Percentiles rank a stretch among this genome's conserved stretches.
Evolutionary conservation across 768 basidiomycete genomes (phyloP).

Genomic region (Neoboletus magnificus): DNA sequence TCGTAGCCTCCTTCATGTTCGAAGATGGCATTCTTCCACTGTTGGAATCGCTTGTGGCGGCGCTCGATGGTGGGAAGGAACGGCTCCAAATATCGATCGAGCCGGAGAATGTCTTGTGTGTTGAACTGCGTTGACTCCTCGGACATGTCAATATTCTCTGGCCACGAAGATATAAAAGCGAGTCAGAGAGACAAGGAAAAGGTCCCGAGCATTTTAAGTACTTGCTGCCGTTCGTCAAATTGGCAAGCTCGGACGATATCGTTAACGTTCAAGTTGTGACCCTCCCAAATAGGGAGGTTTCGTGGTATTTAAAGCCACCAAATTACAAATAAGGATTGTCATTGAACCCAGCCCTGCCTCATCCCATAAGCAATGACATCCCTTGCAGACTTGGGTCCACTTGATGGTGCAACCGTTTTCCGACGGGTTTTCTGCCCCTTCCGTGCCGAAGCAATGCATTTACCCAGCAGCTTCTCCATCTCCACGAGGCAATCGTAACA

Average conservation of each 20-base stretch:
- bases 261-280: not conserved
- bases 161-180: not conserved
- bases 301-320: not conserved
- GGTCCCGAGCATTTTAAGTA: slow-evolving; percentile 1
- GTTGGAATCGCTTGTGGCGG: slow-evolving; percentile 63
- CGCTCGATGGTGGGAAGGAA: slow-evolving; percentile 65
- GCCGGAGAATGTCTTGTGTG: slow-evolving; percentile 52
- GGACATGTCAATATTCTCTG: slow-evolving; percentile 33
- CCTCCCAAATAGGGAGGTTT: slow-evolving; percentile 15
- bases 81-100: slow-evolving; percentile 75
- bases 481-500: slow-evolving; percentile 70
- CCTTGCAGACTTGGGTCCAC: slow-evolving; percentile 41
- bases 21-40: slow-evolving; percentile 76
- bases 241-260: not conserved
- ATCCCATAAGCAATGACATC: slow-evolving; percentile 62
- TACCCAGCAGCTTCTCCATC: slow-evolving; percentile 56
- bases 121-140: slow-evolving; percentile 46
- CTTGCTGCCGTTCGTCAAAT: not conserved
- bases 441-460: slow-evolving; percentile 40
- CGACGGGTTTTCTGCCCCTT: slow-evolving; percentile 34
- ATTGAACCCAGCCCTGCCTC: slow-evolving; percentile 59
- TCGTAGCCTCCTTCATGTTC: slow-evolving; percentile 81
- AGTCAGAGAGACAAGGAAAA: slow-evolving; percentile 6
- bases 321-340: not conserved
- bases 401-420: slow-evolving; percentile 29